These are phyloP conservation scores for Blastobotrys serpentis DNA, from an alignment of 1,139 yeast genomes.

Conservation along the genomic window DNA sequence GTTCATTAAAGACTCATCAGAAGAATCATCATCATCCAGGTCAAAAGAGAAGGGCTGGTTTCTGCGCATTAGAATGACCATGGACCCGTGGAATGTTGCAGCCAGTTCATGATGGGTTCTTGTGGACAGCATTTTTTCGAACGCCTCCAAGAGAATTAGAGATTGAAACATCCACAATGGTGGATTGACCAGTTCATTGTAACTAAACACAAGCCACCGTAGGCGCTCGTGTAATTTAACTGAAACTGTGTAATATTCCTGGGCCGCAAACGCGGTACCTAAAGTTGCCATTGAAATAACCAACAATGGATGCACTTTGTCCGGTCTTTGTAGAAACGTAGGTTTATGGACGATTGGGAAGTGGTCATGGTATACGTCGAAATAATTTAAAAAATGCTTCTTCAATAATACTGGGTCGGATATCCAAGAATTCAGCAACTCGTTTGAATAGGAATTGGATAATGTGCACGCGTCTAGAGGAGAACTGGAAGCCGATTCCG, in stretches of 20 bases:
- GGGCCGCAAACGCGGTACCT: constrained; percentile 31
- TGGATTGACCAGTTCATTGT: constrained; percentile 31
- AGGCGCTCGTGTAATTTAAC: constrained; percentile 31
- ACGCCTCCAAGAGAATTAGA: constrained; percentile 57
- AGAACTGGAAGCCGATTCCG: constrained; percentile 13
- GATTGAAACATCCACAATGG: constrained; percentile 61
- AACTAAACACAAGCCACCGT: constrained; percentile 28
- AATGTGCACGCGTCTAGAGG: constrained; percentile 25
- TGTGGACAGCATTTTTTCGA: constrained; percentile 55
- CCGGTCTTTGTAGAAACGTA: constrained; percentile 28
- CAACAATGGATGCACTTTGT: constrained; percentile 30
- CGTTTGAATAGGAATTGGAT: constrained; percentile 21
- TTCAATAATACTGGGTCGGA: constrained; percentile 26
- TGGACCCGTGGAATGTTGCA: constrained; percentile 26
- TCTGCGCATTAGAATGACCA: constrained; percentile 31
- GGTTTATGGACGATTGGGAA: constrained; percentile 36
- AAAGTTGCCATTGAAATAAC: constrained; percentile 32
- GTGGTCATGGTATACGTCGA: constrained; percentile 35
- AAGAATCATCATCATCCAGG: constrained; percentile 21
- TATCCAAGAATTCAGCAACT: constrained; percentile 23
- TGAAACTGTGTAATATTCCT: constrained; percentile 27
- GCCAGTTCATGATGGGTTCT: constrained; percentile 44
- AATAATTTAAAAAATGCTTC: constrained; percentile 26
- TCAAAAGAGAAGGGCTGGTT: constrained; percentile 24
- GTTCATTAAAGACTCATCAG: constrained; percentile 14